These are phyloP conservation scores for Penicillium sp. DNA, from an alignment of 2,329 filamentous ascomycete species.

Conservation along the genomic window DNA sequence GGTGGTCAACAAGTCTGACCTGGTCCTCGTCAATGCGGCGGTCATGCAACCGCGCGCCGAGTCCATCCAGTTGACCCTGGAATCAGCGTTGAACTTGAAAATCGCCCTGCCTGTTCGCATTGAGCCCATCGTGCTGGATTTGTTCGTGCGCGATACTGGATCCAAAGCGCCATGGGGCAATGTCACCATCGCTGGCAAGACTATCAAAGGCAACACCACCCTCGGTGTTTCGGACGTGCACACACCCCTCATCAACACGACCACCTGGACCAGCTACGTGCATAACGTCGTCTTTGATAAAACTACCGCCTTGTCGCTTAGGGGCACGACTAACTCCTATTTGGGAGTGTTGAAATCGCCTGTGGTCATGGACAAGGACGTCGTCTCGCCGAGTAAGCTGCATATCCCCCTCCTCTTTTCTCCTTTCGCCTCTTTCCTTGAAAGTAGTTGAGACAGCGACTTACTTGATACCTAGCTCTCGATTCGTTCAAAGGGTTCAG, in stretches of 20 bases:
- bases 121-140: constrained; percentile 32
- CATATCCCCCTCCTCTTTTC: not conserved
- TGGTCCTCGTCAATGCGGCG: constrained; percentile 36
- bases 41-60: constrained; percentile 36
- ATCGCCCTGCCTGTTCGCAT: constrained; percentile 36
- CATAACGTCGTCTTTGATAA: constrained; percentile 30
- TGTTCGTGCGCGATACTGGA: constrained; percentile 33
- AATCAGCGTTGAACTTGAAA: constrained; percentile 38
- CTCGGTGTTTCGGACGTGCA: constrained; percentile 22
- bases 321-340: constrained; percentile 29
- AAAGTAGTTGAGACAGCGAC: not conserved
- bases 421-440: too few relatives aligned
- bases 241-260: constrained; percentile 27
- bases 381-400: constrained; percentile 34
- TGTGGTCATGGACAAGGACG: constrained; percentile 35
- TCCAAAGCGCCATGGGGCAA: constrained; percentile 30
- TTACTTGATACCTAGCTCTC: constrained; percentile 42
- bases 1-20: constrained; percentile 36
- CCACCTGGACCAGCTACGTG: constrained; percentile 34
- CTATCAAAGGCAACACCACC: constrained; percentile 37
- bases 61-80: constrained; percentile 33
- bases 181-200: constrained; percentile 21
- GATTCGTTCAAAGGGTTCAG: constrained; percentile 52
- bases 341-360: constrained; percentile 33
- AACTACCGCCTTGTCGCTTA: constrained; percentile 25